Evolutionary conservation across 2,329 filamentous ascomycete genomes (phyloP), one percentile per base, ranked within the genome.

Genomic region (Colletotrichum eleusines): DNA sequence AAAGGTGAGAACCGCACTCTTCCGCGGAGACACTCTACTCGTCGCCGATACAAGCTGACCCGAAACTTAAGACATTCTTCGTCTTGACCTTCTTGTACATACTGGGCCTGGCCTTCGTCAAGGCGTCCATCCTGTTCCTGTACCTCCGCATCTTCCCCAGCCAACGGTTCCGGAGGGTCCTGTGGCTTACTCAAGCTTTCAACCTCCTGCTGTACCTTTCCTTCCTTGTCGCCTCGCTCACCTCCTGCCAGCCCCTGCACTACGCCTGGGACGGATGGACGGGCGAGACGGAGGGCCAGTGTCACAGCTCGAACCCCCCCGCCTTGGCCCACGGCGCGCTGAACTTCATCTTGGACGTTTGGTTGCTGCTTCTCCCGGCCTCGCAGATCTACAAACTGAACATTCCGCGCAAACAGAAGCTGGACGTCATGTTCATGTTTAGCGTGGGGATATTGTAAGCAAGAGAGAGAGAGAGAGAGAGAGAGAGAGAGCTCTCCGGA

Each of bases 351-450:
- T 8, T 69, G 28, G 66, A 69, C 12, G 31, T 60, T 1, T 65
- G 61, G 61, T 60, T 69, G 66, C 66, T 69, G 16, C 26, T 60
- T 3, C 18, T 69, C 3, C 66, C 66, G 5, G 44, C 11, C 8
- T 38, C 53, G 2, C 66, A 65, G 20, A n/a, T 69, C 2, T 53
- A 35, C 2, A 46, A 31, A 12, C 35, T 69, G 2, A 59, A 65
- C 8, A 33, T 69, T 6, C 35, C 35, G 5, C 12, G 11, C 1
- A 51, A 31, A 20, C 59, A 65, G 20, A 69, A 69, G 54, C 14
- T 64, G 16, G 61, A 42, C 5, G 54, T 66, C 1, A 54, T 69
- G 23, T 31, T 42, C 2, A 69, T 69, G 66, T 69, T 69, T 14
- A 51, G 61, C 11, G n/a, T 59, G 12, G 62, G 61, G 0, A 16